Conservation (phyloP, 805 yeast species). For the Kuraishia cidri region DNA sequence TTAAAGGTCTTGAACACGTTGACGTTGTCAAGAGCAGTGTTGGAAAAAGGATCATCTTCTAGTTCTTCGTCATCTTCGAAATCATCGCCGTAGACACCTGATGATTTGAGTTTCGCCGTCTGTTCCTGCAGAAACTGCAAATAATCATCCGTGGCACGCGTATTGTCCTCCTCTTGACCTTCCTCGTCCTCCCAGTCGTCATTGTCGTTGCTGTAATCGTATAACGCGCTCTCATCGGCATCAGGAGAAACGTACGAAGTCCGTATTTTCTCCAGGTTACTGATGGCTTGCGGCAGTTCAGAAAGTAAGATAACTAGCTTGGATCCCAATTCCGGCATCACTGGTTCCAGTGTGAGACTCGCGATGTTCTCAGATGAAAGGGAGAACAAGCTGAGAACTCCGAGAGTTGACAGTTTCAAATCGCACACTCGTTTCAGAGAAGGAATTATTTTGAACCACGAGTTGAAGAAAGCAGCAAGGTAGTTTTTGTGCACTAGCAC, state of each 20-base stretch:
- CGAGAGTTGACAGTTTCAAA: slow-evolving; percentile 65
- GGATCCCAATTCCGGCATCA: slow-evolving; percentile 40
- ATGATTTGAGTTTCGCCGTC: slow-evolving; percentile 24
- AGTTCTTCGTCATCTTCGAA: slow-evolving; percentile 44
- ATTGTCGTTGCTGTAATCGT: slow-evolving; percentile 16
- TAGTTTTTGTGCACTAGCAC: slow-evolving; percentile 35
- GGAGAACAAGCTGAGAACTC: slow-evolving; percentile 43
- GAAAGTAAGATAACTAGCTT: slow-evolving; percentile 43
- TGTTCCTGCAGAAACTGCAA: slow-evolving; percentile 38
- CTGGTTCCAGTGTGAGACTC: slow-evolving; percentile 16
- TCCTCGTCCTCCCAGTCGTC: slow-evolving; percentile 15
- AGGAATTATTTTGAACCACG: slow-evolving; percentile 58
- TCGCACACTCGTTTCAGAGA: slow-evolving; percentile 67
- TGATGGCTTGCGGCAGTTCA: slow-evolving; percentile 65
- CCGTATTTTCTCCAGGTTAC: slow-evolving; percentile 53
- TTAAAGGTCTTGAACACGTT: slow-evolving; percentile 66
- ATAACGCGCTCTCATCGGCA: slow-evolving; percentile 18
- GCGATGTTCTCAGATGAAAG: slow-evolving; percentile 12
- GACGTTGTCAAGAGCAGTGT: slow-evolving; percentile 69
- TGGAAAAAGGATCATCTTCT: slow-evolving; percentile 74
- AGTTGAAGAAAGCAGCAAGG: slow-evolving; percentile 42
- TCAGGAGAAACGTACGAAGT: slow-evolving; percentile 31
- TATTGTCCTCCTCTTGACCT: slow-evolving; percentile 18
- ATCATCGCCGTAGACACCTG: slow-evolving; percentile 21
- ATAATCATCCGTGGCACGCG: slow-evolving; percentile 31